phyloP scores from a whole-genome alignment of 2,329 filamentous ascomycete genomes.

The Fusarium decemcellulare region DNA sequence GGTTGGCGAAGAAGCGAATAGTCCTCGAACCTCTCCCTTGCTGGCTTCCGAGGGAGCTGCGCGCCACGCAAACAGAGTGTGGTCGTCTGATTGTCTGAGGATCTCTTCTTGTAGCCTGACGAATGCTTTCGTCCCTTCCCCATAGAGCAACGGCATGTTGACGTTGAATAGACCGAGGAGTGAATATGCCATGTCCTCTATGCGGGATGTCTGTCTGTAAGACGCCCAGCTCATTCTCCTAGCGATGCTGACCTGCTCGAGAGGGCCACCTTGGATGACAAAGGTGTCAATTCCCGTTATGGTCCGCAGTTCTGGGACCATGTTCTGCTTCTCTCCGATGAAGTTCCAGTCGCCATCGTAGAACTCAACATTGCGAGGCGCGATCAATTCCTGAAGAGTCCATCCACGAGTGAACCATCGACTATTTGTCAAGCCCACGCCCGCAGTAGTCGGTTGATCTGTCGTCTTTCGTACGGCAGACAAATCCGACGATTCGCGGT shows the following conservation, averaged over 20 bases:
- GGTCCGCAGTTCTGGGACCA: neutral
- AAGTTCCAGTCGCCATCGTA: constrained; percentile 5
- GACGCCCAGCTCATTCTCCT: constrained; percentile 9
- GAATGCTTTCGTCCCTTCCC: constrained; percentile 17
- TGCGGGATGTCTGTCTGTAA: constrained; percentile 3
- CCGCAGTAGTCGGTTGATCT: neutral
- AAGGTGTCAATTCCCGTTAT: constrained; percentile 5
- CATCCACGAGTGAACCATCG: constrained; percentile 23
- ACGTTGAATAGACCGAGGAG: constrained; percentile 17
- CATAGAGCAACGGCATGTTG: constrained; percentile 26
- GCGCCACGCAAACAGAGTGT: constrained; percentile 27
- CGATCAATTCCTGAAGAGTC: constrained; percentile 22
- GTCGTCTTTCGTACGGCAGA: neutral
- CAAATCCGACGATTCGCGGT: neutral
- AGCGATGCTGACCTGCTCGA: constrained; percentile 8
- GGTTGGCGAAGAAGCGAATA: constrained; percentile 1
- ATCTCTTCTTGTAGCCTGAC: constrained; percentile 26
- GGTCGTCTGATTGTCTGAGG: constrained; percentile 17
- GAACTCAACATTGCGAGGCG: constrained; percentile 1
- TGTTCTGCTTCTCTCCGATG: constrained; percentile 5
- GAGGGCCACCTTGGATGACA: constrained; percentile 5
- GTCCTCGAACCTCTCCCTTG: neutral
- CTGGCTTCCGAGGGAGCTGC: neutral
- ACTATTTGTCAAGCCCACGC: neutral
- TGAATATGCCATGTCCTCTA: constrained; percentile 23